Evolutionary conservation across 2,329 filamentous ascomycete genomes (phyloP), one percentile per base, ranked within the genome.

Genomic region (Exophiala alcalophila): DNA sequence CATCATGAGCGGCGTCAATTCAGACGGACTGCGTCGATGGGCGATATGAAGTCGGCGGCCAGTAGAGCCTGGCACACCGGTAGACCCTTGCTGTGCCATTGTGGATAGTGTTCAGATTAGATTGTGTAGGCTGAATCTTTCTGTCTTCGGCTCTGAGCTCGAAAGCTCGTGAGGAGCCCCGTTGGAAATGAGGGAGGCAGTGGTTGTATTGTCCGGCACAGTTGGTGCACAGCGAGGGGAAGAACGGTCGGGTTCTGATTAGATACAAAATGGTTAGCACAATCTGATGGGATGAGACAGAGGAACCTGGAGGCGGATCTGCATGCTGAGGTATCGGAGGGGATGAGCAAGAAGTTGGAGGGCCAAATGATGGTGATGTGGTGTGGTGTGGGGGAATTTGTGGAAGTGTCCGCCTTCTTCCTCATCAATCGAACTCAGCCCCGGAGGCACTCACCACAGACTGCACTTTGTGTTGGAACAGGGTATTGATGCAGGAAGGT

Each of bases 1-100:
- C 86, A 96, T 94, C 86, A 97, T 94, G 68, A 97, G 74, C 54
- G 91, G 92, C 47, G 91, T 97, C 68, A 97, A 77, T 77, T 97
- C 92, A 57, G 92, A 97, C 55, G 91, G 92, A 72, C 89, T 96
- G 69, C 91, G 84, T 64, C 91, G 85, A 74, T 97, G 91, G 62
- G 91, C 91, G 70, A 97, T 96, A 73, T 97, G 90, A 66, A 97
- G 80, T 66, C 90, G 84, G 64, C 91, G 89, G 63, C 89, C 89
- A 65, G 83, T 71, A 61, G 87, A 86, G 58, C 88, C 89, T 64
- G 74, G 71, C 46, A 68, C 66, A 45, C 68, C 67, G 52, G 67
- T 66, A 58, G 72, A 66, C 59, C 77, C 77, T 67, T 82, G 76
- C 64, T 81, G 80, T 63, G 81, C 81, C 82, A 86, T 86, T 64